Evolutionary conservation across 1,284 basidiomycete species (phyloP).

Genomic region (Cryptococcus wingfieldii): DNA sequence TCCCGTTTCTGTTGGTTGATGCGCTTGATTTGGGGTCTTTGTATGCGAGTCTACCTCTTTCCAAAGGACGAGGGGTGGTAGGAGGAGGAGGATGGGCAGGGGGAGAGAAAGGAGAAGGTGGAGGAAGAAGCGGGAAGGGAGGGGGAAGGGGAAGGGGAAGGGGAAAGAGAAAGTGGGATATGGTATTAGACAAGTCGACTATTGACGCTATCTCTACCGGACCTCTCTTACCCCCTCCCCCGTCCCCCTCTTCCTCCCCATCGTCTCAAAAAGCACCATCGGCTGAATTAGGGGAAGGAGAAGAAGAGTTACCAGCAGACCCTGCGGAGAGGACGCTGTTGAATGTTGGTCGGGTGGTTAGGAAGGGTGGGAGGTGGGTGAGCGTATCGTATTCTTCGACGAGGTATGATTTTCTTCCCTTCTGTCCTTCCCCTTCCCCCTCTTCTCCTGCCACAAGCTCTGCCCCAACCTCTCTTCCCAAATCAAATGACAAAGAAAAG

Average conservation of each 20-base stretch:
- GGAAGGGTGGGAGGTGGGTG: slow-evolving; percentile 27
- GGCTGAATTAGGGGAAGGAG: neutral
- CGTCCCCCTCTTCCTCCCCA: too few relatives aligned
- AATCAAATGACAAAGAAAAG: neutral
- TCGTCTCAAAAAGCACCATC: too few relatives aligned
- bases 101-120: slow-evolving; percentile 10
- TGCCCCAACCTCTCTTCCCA: neutral
- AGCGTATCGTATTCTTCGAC: slow-evolving; percentile 36
- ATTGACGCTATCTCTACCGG: slow-evolving; percentile 45
- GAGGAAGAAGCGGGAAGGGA: neutral
- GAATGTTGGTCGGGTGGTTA: slow-evolving; percentile 23
- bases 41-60: neutral
- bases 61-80: neutral
- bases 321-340: slow-evolving; percentile 25
- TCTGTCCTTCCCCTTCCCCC: neutral
- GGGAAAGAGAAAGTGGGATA: slow-evolving; percentile 23
- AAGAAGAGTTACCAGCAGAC: slow-evolving; percentile 3
- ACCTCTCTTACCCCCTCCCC: neutral
- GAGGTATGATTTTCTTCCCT: slow-evolving; percentile 25
- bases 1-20: slow-evolving; percentile 9
- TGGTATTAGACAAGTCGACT: slow-evolving; percentile 43
- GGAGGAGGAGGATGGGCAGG: neutral
- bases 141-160: neutral
- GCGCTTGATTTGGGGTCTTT: slow-evolving; percentile 8
- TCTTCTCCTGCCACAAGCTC: neutral